A percentile compares a stretch with the other conserved stretches of the same genome.
Conservation (phyloP, 768 basidiomycete species). For the Astraeus odoratus region DNA sequence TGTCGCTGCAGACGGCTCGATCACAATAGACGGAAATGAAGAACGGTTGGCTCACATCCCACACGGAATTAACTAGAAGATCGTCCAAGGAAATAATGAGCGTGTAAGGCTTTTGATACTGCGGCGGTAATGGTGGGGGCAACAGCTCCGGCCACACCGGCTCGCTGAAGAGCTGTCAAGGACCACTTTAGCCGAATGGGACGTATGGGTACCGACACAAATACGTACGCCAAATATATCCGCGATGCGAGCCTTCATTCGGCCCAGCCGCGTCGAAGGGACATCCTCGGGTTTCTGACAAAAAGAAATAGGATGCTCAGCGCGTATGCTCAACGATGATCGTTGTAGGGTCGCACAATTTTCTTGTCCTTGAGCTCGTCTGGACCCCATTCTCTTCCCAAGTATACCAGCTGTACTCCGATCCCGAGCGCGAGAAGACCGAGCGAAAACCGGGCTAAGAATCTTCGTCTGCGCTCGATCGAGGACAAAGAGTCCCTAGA, state of each 20-base stretch:
- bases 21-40: background rate
- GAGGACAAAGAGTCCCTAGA: constrained; percentile 73
- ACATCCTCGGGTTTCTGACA: constrained; percentile 51
- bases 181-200: background rate
- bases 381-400: constrained; percentile 75
- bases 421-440: constrained; percentile 50
- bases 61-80: constrained; percentile 82
- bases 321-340: background rate
- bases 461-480: constrained; percentile 63
- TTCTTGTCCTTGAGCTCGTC: constrained; percentile 62
- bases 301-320: background rate
- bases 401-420: constrained; percentile 49
- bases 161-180: constrained; percentile 77
- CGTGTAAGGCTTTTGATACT: constrained; percentile 87
- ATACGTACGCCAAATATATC: constrained; percentile 63
- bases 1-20: constrained; percentile 53
- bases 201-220: background rate
- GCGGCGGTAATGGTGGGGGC: constrained; percentile 76
- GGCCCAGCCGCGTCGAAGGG: constrained; percentile 54
- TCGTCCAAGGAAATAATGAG: constrained; percentile 89
- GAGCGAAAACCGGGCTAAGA: constrained; percentile 48
- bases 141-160: constrained; percentile 90
- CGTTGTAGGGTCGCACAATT: constrained; percentile 37
- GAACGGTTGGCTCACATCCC: constrained; percentile 71
- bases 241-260: constrained; percentile 54